A percentile compares a stretch with the other conserved stretches of the same genome.
Evolutionary conservation across 345 rosid species (phyloP).

Genomic region (Eucalyptus curtisii): DNA sequence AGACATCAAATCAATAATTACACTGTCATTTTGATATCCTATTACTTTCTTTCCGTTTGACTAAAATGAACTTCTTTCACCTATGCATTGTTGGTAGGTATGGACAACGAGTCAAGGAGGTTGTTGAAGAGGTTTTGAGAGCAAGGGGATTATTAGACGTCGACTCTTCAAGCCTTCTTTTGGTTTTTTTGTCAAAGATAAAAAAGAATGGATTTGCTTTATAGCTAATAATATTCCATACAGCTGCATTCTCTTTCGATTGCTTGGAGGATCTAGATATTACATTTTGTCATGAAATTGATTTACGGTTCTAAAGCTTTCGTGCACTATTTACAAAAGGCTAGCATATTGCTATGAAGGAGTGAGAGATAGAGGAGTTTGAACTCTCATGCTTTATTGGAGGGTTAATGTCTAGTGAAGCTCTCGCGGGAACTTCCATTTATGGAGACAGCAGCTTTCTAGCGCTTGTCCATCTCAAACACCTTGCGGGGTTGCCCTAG

Average conservation of each 20-base stretch:
- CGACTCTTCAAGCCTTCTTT: background rate
- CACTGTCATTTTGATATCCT: background rate
- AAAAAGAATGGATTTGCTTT: background rate
- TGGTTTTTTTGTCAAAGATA: background rate
- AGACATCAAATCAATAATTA: background rate
- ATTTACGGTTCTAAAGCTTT: background rate
- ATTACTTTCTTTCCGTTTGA: background rate
- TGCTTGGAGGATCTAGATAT: background rate
- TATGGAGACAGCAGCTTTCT: background rate
- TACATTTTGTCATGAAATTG: background rate
- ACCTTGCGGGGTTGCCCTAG: too few species aligned
- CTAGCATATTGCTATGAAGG: background rate
- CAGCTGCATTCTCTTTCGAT: background rate
- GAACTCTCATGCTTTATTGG: background rate
- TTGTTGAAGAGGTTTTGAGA: background rate
- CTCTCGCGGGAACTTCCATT: background rate
- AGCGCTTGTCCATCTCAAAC: background rate
- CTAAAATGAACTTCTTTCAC: background rate
- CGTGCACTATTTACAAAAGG: background rate
- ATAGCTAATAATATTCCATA: background rate
- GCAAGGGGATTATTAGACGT: background rate
- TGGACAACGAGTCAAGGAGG: background rate
- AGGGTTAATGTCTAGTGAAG: background rate
- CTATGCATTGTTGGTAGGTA: background rate
- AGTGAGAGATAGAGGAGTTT: too few species aligned